A percentile compares a stretch with the other conserved stretches of the same genome.
phyloP scores from a whole-genome alignment of 2,329 filamentous ascomycete genomes.

The Fonsecaea monophora region DNA sequence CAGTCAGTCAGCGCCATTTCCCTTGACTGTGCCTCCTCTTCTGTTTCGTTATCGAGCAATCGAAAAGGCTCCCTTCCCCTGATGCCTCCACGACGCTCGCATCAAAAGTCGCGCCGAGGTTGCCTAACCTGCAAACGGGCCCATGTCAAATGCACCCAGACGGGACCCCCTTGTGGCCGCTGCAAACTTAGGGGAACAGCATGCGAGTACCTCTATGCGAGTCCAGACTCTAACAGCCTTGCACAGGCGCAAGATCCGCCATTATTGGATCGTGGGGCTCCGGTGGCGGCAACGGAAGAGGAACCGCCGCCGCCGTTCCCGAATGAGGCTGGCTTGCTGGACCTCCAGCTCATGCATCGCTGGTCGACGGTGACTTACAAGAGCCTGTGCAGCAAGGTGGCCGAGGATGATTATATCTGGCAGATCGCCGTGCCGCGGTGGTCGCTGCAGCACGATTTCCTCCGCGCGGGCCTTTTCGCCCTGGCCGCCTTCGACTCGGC shows the following conservation, averaged over 20 bases:
- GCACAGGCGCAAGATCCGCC: not conserved
- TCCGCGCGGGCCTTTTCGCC: slow-evolving; percentile 32
- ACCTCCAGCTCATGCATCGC: slow-evolving; percentile 40
- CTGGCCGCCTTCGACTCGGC: slow-evolving; percentile 33
- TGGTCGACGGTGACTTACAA: slow-evolving; percentile 36
- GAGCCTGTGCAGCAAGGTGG: slow-evolving; percentile 29
- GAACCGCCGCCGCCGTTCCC: slow-evolving; percentile 9
- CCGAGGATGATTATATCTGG: slow-evolving; percentile 32
- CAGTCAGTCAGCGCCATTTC: not conserved
- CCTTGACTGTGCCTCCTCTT: not conserved
- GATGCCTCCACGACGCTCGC: slow-evolving; percentile 27
- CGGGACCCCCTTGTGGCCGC: slow-evolving; percentile 23
- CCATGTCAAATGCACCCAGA: slow-evolving; percentile 30
- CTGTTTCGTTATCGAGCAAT: not conserved
- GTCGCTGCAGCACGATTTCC: slow-evolving; percentile 29
- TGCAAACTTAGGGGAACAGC: slow-evolving; percentile 22
- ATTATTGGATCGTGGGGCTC: not conserved
- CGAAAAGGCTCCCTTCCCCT: not conserved
- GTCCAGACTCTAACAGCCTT: not conserved
- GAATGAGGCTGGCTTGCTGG: slow-evolving; percentile 26
- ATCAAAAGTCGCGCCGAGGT: slow-evolving; percentile 28
- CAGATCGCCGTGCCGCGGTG: slow-evolving; percentile 26
- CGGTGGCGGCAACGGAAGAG: not conserved
- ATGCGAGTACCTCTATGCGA: slow-evolving; percentile 17
- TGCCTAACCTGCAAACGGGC: slow-evolving; percentile 26